Base-by-base conservation (phyloP, 805 yeast genomes). In the Candida parachauliodes region DNA sequence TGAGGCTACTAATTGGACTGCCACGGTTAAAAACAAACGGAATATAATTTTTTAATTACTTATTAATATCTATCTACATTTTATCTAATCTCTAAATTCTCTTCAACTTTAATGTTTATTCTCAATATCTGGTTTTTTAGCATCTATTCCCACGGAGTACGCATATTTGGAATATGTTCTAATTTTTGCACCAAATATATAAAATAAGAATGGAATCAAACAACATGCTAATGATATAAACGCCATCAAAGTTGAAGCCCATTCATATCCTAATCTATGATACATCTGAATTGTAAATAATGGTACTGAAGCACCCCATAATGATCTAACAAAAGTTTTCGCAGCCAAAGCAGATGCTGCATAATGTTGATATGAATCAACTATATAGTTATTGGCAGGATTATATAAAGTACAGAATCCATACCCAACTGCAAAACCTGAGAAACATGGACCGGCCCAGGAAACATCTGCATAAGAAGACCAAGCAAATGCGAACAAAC, bases 261-360 rank as follows among this genome's bases (percentile, higher is more conserved):
- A 74, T 53, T 73, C 64, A 39, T 69, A 68, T 8, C 72, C 74
- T 41, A 77, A 60, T 50, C 71, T 70, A 41, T 68, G 66, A 52
- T 75, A 83, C 82, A 83, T 72, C 39, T 77, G 79, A 31, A 71
- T 58, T 7, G 87, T 81, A 52, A 83, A 81, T 37, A 83, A 65
- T 28, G 85, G 84, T 57, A 79, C 79, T 14, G 74, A 75, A 38
- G 67, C 68, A 42, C 68, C 69, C 61, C 65, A 63, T 14, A 62
- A 41, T 6, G 67, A 62, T 47, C 69, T 47, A 11, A 63, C 59
- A 31, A 63, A 57, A 1, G 69, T 63, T 43, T 63, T 63, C 5
- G 68, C 65, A 12, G 69, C 67, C 43, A 63, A 55, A 1, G 59
- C 66, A 43, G 57, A 48, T 1, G 66, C 65, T 5, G 69, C 69